Conservation (phyloP, 768 basidiomycete species). For the Epithele typhae region DNA sequence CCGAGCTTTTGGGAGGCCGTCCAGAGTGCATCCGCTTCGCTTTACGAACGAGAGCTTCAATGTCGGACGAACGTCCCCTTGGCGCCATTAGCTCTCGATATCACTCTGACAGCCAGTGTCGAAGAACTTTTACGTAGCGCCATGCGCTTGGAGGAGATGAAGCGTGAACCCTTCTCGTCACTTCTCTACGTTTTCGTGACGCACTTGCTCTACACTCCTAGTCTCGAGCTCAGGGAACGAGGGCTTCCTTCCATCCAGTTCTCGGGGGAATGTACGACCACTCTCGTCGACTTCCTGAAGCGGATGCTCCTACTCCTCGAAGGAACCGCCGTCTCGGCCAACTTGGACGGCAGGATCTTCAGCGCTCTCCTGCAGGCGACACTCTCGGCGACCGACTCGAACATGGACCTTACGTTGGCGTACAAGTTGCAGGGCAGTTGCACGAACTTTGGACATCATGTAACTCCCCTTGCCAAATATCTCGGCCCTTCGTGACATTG, state of each 20-base stretch:
- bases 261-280: slow-evolving; percentile 30
- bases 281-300: no score
- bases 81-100: slow-evolving; percentile 1
- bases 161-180: neutral
- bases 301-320: slow-evolving; percentile 31
- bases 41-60: slow-evolving; percentile 10
- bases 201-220: slow-evolving; percentile 35
- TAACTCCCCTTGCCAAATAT: slow-evolving; percentile 23
- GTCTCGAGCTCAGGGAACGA: slow-evolving; percentile 35
- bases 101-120: no score
- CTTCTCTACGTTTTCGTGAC: slow-evolving; percentile 36
- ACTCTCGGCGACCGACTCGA: no score
- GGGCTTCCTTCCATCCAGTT: slow-evolving; percentile 23
- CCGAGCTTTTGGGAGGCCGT: slow-evolving; percentile 16
- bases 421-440: slow-evolving; percentile 29
- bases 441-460: slow-evolving; percentile 21
- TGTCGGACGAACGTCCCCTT: neutral
- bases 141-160: neutral
- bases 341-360: slow-evolving; percentile 55
- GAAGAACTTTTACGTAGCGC: neutral
- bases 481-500: slow-evolving; percentile 21
- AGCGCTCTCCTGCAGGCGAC: slow-evolving; percentile 38
- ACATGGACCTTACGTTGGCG: no score
- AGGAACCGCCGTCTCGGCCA: slow-evolving; percentile 22
- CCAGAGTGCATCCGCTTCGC: slow-evolving; percentile 5